Percentiles rank a stretch among this genome's conserved stretches.
Conservation (phyloP, 176 grass and related monocot genomes). For the Pharus latifolius region DNA sequence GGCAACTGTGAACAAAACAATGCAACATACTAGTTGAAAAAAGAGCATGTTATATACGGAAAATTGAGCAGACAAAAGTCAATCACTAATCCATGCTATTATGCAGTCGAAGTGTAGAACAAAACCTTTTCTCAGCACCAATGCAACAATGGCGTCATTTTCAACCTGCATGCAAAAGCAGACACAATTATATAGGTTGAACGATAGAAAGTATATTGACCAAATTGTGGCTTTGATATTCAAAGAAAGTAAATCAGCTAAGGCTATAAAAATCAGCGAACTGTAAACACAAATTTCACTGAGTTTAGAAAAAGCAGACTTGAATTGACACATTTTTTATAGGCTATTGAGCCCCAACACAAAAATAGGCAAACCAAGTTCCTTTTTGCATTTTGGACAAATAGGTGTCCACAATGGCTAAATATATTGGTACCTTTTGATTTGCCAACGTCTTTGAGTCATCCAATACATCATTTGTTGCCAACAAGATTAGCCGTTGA, state of each 20-base stretch:
- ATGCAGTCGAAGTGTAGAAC: background rate
- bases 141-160: conserved; percentile 63
- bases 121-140: conserved; percentile 64
- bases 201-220: background rate
- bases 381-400: background rate
- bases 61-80: background rate
- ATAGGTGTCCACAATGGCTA: background rate
- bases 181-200: background rate
- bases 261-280: background rate
- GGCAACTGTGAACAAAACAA: background rate
- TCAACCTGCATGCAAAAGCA: conserved; percentile 40
- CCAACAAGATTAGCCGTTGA: conserved; percentile 40
- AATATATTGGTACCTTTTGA: conserved; percentile 42
- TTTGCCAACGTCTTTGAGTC: conserved; percentile 36
- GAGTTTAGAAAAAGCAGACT: background rate
- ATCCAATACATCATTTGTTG: conserved; percentile 48
- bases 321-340: background rate
- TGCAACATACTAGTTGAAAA: background rate
- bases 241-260: background rate
- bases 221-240: background rate
- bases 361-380: background rate
- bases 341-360: background rate
- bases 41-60: background rate
- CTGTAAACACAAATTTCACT: background rate
- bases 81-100: background rate